phyloP scores from a whole-genome alignment of 306 rosid genomes.

The Senna tora region DNA sequence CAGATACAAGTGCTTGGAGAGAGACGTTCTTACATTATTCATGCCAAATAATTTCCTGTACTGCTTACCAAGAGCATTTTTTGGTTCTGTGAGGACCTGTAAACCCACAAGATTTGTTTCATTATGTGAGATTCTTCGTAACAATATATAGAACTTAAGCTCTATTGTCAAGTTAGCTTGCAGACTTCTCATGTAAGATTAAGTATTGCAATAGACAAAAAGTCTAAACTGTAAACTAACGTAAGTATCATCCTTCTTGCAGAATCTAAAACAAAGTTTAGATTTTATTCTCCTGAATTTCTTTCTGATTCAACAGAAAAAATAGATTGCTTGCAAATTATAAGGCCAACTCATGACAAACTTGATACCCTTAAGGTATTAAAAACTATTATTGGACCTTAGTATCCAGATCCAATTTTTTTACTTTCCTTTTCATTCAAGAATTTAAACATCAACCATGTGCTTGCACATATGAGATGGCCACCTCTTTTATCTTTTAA shows the following conservation, averaged over 20 bases:
- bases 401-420: conserved; percentile 17
- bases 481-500: too few relatives aligned
- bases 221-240: conserved; percentile 15
- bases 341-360: conserved; percentile 1
- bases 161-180: conserved; percentile 8
- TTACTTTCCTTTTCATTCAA: conserved; percentile 1
- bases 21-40: conserved; percentile 67
- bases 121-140: conserved; percentile 21
- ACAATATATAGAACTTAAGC: not conserved
- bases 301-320: not conserved
- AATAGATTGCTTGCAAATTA: conserved; percentile 21
- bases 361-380: conserved; percentile 7
- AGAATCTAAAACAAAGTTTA: conserved; percentile 8
- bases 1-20: conserved; percentile 14
- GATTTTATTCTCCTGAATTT: not conserved
- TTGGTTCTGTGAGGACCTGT: conserved; percentile 86
- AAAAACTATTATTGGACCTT: conserved; percentile 19
- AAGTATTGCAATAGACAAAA: conserved; percentile 6
- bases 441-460: conserved; percentile 20
- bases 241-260: conserved; percentile 7
- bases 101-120: conserved; percentile 33
- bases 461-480: conserved; percentile 1
- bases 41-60: conserved; percentile 82
- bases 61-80: conserved; percentile 87
- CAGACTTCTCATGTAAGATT: conserved; percentile 1